Percentiles rank a stretch among this genome's conserved stretches.
These are phyloP conservation scores for Agrostemma githago DNA, from an alignment of 148 eudicot genomes.

Conservation along the genomic window DNA sequence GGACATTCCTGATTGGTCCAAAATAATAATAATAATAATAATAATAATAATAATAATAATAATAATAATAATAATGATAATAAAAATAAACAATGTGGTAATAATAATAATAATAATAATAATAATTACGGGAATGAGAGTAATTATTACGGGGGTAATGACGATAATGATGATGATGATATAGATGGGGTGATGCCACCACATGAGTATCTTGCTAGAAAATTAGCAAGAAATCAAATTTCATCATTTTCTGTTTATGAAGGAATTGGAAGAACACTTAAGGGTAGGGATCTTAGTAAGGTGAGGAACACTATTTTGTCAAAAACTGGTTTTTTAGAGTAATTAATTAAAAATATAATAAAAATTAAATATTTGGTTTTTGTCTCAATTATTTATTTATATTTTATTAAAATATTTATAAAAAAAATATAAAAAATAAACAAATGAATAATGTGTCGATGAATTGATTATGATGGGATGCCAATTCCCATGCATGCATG, in stretches of 20 bases:
- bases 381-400: too few relatives aligned
- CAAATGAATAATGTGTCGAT: not conserved
- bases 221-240: conserved; percentile 57
- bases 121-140: not conserved
- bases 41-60: conserved; percentile 5
- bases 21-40: conserved; percentile 26
- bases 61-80: not conserved
- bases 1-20: conserved; percentile 58
- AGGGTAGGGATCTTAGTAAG: conserved; percentile 83
- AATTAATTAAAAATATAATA: not conserved
- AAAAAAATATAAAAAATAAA: too few relatives aligned
- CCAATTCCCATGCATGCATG: not conserved
- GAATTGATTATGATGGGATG: not conserved
- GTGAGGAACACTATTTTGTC: conserved; percentile 68
- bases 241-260: conserved; percentile 73
- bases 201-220: conserved; percentile 70
- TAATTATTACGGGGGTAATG: conserved; percentile 12
- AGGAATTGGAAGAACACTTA: conserved; percentile 85
- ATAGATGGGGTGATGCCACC: conserved; percentile 64
- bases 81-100: not conserved
- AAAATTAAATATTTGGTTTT: too few relatives aligned
- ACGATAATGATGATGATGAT: conserved; percentile 29
- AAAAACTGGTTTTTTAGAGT: conserved; percentile 77
- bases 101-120: conserved; percentile 5
- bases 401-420: too few relatives aligned